These are phyloP conservation scores for Aspergillus ellipticus DNA, from an alignment of 495 filamentous ascomycete species.

Conservation along the genomic window DNA sequence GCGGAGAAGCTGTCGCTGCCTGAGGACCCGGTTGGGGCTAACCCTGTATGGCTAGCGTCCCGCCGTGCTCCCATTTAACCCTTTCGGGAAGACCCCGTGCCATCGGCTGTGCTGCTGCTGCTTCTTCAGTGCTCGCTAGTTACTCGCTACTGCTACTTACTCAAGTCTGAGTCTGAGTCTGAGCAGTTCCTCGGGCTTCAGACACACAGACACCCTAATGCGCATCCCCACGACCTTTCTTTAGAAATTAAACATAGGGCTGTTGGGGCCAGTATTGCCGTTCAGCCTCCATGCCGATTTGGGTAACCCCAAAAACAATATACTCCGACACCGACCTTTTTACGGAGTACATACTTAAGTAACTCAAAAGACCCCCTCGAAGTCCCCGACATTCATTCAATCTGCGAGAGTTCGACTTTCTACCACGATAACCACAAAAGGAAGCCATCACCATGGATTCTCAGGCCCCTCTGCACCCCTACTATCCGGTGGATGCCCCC, in stretches of 20 bases:
- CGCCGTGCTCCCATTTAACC: background rate
- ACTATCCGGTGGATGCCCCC: constrained; percentile 61
- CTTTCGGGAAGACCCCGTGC: background rate
- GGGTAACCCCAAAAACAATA: background rate
- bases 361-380: background rate
- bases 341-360: background rate
- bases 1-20: constrained; percentile 9
- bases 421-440: background rate
- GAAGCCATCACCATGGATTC: constrained; percentile 14
- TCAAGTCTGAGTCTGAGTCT: too few relatives aligned
- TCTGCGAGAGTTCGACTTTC: background rate
- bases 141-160: background rate
- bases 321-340: background rate
- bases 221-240: too few relatives aligned
- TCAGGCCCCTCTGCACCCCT: constrained; percentile 53
- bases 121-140: too few relatives aligned
- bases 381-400: background rate
- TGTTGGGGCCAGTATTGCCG: background rate
- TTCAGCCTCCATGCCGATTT: background rate
- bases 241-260: too few relatives aligned
- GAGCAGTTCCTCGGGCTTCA: too few relatives aligned
- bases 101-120: background rate
- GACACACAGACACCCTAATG: too few relatives aligned
- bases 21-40: constrained; percentile 21
- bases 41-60: constrained; percentile 14